Evolutionary conservation across 2,329 filamentous ascomycete species (phyloP), one percentile per base, ranked within the genome.

Genomic region (Penicillium sp.): DNA sequence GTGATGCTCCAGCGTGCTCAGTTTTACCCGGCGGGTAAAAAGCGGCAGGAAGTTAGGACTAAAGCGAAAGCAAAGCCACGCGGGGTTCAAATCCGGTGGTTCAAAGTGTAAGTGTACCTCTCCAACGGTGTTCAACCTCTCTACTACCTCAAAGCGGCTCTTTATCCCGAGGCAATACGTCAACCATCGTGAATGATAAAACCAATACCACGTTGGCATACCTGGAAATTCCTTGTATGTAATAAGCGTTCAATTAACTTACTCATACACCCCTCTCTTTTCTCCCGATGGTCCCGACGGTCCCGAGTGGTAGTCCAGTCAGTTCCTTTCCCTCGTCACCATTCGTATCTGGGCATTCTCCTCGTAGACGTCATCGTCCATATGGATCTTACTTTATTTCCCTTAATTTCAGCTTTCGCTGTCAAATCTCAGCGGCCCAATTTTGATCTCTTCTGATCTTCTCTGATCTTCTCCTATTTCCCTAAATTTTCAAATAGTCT

Each of bases 321-420:
- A n/a, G n/a, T n/a, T n/a, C n/a, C 37, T 42, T 49, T 43, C 28
- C 31, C 34, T 34, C 38, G 37, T 45, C 42, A 45, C 42, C 42
- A 45, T 39, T 44, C 25, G 16, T 27, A 39, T 48, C 35, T 41
- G 25, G 22, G 22, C 19, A 31, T 22, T 37, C 38, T 49, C 53
- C 55, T 54, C 46, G 64, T 67, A 65, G 66, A 69, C 67, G 67
- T 70, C 67, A 70, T 70, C 46, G 39, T 41, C 33, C 33, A 43
- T 47, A 45, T 48, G 41, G 45, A 52, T 46, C 38, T 46, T 29
- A 22, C 30, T 46, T 39, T 25, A 39, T 35, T 36, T 35, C 42
- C 42, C 42, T 30, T 33, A 11, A 35, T 35, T 11, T 14, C 31
- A 31, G 29, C 29, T 31, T 4, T 14, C 25, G 29, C 16, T 29